phyloP scores from a whole-genome alignment of 1,284 basidiomycete species.

The Ustilago trichophora region DNA sequence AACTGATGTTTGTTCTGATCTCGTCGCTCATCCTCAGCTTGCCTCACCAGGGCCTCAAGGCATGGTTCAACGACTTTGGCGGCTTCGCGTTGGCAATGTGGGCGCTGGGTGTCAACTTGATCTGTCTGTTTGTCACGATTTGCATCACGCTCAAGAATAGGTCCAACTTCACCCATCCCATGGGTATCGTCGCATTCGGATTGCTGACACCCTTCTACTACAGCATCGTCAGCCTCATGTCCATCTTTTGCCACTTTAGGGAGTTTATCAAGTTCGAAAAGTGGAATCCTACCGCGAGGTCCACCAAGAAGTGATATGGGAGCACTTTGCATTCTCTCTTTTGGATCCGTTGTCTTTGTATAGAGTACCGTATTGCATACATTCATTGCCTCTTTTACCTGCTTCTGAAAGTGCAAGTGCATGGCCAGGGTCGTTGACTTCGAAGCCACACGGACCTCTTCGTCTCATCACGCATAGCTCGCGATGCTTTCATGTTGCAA shows the following conservation, averaged over 20 bases:
- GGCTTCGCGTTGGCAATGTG: slow-evolving; percentile 47
- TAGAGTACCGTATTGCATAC: too few species aligned
- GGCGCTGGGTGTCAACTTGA: slow-evolving; percentile 48
- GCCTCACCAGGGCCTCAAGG: slow-evolving; percentile 27
- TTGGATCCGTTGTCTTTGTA: too few species aligned
- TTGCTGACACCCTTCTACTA: slow-evolving; percentile 49
- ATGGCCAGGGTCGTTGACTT: too few species aligned
- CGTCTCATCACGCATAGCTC: too few species aligned
- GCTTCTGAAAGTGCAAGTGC: too few species aligned
- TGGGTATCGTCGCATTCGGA: slow-evolving; percentile 49
- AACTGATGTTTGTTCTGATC: slow-evolving; percentile 43
- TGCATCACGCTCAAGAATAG: slow-evolving; percentile 55
- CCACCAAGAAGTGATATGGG: slow-evolving; percentile 37
- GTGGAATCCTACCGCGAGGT: slow-evolving; percentile 47
- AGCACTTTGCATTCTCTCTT: too few species aligned
- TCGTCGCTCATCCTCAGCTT: slow-evolving; percentile 36
- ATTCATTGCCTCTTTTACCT: too few species aligned
- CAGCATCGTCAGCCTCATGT: slow-evolving; percentile 46
- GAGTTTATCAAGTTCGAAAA: slow-evolving; percentile 58
- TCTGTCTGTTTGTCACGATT: slow-evolving; percentile 49
- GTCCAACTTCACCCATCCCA: slow-evolving; percentile 48
- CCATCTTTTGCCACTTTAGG: slow-evolving; percentile 59
- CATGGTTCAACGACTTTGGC: slow-evolving; percentile 49
- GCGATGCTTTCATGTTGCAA: too few species aligned
- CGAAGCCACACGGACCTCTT: too few species aligned